phyloP scores from a whole-genome alignment of 2,329 filamentous ascomycete genomes.

The Aspergillus brasiliensis region DNA sequence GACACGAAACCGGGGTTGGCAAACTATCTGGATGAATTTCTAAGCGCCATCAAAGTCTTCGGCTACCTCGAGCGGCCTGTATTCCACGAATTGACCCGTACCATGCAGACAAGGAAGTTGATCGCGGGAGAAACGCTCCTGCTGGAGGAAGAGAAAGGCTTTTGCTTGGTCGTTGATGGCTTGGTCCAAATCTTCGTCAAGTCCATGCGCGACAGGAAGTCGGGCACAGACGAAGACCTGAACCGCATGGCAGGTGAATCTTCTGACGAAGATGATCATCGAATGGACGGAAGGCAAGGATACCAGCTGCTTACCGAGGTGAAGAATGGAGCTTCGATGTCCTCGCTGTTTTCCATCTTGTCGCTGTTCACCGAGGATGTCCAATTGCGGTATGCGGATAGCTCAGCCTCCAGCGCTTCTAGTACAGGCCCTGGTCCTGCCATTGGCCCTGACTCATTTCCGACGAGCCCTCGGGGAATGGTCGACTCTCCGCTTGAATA shows the following conservation, averaged over 20 bases:
- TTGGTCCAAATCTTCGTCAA: conserved; percentile 98
- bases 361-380: conserved; percentile 96
- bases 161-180: conserved; percentile 95
- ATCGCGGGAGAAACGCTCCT: conserved; percentile 95
- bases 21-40: conserved; percentile 97
- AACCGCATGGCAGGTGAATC: conserved; percentile 50
- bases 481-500: conserved; percentile 29
- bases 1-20: conserved; percentile 86
- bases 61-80: conserved; percentile 94
- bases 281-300: conserved; percentile 68
- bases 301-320: conserved; percentile 97
- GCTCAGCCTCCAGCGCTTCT: conserved; percentile 46
- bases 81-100: conserved; percentile 94
- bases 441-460: conserved; percentile 41
- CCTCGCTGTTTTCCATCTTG: conserved; percentile 94
- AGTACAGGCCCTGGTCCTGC: conserved; percentile 32
- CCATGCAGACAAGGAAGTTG: conserved; percentile 96
- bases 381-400: conserved; percentile 69
- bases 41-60: conserved; percentile 98
- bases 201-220: conserved; percentile 61
- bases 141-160: conserved; percentile 95
- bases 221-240: conserved; percentile 43
- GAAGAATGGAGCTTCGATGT: conserved; percentile 97
- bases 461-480: conserved; percentile 40
- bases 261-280: conserved; percentile 69